Evolutionary conservation across 257 asterid genomes (phyloP).

Genomic region (Ligustrum vulgare): DNA sequence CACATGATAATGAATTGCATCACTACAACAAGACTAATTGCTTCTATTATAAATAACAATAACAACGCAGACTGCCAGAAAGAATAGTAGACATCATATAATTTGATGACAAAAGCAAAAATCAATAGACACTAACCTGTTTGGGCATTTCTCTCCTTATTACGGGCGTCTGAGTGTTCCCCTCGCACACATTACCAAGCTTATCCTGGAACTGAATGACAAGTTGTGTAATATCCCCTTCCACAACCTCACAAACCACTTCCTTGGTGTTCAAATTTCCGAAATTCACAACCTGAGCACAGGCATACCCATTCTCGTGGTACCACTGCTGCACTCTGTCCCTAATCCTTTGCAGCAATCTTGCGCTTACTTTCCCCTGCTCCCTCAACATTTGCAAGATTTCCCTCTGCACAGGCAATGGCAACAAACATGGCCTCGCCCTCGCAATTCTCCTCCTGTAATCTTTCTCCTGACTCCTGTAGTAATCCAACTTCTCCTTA

Average conservation of each 20-base stretch:
- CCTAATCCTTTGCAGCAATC: slow-evolving; percentile 92
- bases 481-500: slow-evolving; percentile 70
- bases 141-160: slow-evolving; percentile 84
- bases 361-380: slow-evolving; percentile 78
- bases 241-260: slow-evolving; percentile 98
- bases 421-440: slow-evolving; percentile 87
- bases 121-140: slow-evolving; percentile 44
- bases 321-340: slow-evolving; percentile 96
- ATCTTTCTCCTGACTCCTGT: slow-evolving; percentile 70
- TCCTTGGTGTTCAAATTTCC: slow-evolving; percentile 93
- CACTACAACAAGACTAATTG: slow-evolving; percentile 1
- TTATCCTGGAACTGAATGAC: slow-evolving; percentile 93
- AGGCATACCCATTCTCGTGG: slow-evolving; percentile 87
- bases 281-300: slow-evolving; percentile 93
- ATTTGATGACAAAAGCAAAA: slow-evolving; percentile 3
- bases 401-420: slow-evolving; percentile 65
- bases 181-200: slow-evolving; percentile 90
- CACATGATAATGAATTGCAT: background rate
- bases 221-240: slow-evolving; percentile 92
- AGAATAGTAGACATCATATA: background rate
- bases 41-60: slow-evolving; percentile 1
- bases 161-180: slow-evolving; percentile 80
- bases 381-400: slow-evolving; percentile 69
- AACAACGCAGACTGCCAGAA: slow-evolving; percentile 4
- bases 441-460: slow-evolving; percentile 73